Evolutionary conservation across 2,329 filamentous ascomycete genomes (phyloP), one percentile per base, ranked within the genome.

Genomic region (Cladophialophora exuberans): DNA sequence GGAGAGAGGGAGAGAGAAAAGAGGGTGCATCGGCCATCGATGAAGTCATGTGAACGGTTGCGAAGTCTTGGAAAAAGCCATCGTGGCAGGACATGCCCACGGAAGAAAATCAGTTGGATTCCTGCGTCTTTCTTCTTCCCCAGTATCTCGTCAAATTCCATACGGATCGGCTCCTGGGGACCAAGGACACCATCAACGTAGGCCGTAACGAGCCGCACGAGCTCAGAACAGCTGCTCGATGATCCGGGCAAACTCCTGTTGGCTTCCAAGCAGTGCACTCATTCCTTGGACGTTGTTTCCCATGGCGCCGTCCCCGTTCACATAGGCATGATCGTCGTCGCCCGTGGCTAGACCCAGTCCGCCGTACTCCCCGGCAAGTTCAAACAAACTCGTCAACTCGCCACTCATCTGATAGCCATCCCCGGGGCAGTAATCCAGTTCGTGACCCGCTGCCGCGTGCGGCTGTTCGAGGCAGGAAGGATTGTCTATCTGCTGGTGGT

Each of bases 351-450:
- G 62, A 59, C n/a, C 57, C n/a, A 64, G 57, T 13, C 68, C 63
- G 51, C 70, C 69, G 58, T 78, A 80, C 0, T 77, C 79, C 0
- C 83, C 83, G 3, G 83, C 83, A 31, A 83, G 81, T 64, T 87
- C 84, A 54, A 87, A 87, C 41, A 86, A 65, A 58, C 78, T 82
- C 3, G 82, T 85, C 45, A 87, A 68, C 66, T 86, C 83, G 57
- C 83, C 73, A 55, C 74, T 78, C 70, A 79, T 83, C 49, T 84
- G 83, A 66, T 84, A 78, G 6, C 79, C 79, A 62, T 85, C 81
- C 44, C 77, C 64, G 2, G 83, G 83, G 61, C 78, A 83, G 33
- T 76, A 81, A 18, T 79, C 79, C 10, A 79, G 65, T 30, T 76
- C 74, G 23, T 60, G 60, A n/a, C 28, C 46, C 35, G 20, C 65